Base-by-base conservation (phyloP, 805 yeast genomes). In the Ogataea methanolica region DNA sequence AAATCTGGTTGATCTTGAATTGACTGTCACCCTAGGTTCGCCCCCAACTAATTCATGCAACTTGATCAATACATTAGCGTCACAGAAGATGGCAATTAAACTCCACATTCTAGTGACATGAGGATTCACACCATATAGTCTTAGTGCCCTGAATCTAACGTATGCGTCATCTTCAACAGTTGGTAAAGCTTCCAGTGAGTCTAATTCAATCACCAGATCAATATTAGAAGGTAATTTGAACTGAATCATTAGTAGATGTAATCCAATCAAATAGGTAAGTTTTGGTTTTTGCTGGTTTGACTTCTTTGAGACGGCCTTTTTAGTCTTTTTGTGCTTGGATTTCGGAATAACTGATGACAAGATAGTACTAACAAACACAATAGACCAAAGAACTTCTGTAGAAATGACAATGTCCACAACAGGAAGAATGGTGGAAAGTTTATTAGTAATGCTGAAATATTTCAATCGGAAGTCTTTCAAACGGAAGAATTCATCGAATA, bases 301-400 rank as follows among this genome's bases (percentile, higher is more conserved):
- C 35, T 35, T 38, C 40, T 36, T 45, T 12, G 19, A 9, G 31
- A 11, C 31, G 11, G 9, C 12, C 16, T 43, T 19, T 17, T 26
- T 21, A 6, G 11, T 41, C 29, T 22, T 36, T 14, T 34, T 42
- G 14, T 45, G 4, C 16, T 23, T 26, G 9, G 41, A 26, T 34
- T 43, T 23, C 9, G 60, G 59, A 14, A 56, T 17, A 19, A 46
- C 47, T 3, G 55, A 44, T 5, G 38, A 9, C 11, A 58, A 12
- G 6, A 55, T 45, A 2, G 57, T 46, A 37, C 49, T 50, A 3
- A 65, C 56, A 53, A 66, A 66, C 26, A 64, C 33, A 1, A 60
- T 7, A 2, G 63, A 51, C 70, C 70, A 66, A 17, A 65, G 38
- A 5, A 56, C 57, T 43, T 66, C 69, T n/a, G 61, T 57, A 3